These are phyloP conservation scores for Monoraphidium neglectum DNA, from an alignment of 139 green algal species.

Conservation along the genomic window DNA sequence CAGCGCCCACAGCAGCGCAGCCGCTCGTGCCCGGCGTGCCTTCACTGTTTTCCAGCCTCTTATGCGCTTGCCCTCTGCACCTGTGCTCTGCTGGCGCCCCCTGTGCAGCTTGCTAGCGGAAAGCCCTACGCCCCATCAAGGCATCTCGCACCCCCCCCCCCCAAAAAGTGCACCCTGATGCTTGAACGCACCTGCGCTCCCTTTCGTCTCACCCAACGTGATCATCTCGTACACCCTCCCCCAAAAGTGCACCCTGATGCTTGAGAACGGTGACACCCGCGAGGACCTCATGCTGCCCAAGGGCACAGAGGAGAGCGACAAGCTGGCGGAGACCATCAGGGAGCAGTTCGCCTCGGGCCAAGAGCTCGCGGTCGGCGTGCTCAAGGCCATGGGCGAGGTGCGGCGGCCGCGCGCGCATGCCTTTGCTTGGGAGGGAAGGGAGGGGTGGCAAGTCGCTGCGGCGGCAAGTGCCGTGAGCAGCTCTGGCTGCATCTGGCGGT, in stretches of 20 bases:
- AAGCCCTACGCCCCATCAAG: no score
- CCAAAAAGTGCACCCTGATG: slow-evolving; percentile 90
- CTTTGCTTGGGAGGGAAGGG: not conserved
- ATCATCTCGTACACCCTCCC: no score
- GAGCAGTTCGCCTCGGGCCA: slow-evolving; percentile 84
- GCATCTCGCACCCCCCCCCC: no score
- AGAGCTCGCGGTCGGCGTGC: slow-evolving; percentile 92
- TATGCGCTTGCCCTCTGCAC: no score
- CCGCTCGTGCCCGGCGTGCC: no score
- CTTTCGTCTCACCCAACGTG: no score
- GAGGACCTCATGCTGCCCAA: slow-evolving; percentile 96
- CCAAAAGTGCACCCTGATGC: slow-evolving; percentile 88
- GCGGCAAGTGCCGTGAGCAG: not conserved
- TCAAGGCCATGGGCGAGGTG: slow-evolving; percentile 76
- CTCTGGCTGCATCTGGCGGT: not conserved
- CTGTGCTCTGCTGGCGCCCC: no score
- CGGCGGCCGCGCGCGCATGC: not conserved
- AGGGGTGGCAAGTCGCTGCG: not conserved
- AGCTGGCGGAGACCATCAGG: slow-evolving; percentile 86
- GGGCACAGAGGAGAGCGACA: slow-evolving; percentile 88
- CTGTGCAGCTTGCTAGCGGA: no score
- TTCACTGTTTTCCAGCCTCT: no score
- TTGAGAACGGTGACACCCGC: slow-evolving; percentile 88
- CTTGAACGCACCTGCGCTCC: no score
- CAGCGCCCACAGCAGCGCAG: no score